These are phyloP conservation scores for Vitis hybrid DNA, from an alignment of 177 flowering plant species.

Conservation along the genomic window DNA sequence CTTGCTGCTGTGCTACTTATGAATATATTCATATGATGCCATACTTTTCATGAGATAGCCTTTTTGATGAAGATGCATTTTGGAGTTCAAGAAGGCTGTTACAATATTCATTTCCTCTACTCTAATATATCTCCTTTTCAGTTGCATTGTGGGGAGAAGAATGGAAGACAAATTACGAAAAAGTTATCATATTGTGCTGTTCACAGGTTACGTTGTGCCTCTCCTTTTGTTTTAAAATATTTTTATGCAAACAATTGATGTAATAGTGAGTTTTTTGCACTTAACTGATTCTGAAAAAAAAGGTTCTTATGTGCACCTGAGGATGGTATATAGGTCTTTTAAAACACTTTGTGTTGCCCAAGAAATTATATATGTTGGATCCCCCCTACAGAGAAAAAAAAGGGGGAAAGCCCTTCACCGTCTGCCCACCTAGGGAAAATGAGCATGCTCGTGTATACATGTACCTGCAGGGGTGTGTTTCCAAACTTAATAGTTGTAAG, in stretches of 20 bases:
- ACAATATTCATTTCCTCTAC: background rate
- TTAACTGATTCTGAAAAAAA: too few species aligned
- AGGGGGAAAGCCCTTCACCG: too few species aligned
- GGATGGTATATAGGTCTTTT: too few species aligned
- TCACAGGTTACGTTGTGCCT: conserved; percentile 46
- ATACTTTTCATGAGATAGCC: background rate
- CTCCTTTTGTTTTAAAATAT: background rate
- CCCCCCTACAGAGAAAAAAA: too few species aligned
- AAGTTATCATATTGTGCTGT: conserved; percentile 57
- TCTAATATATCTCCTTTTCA: conserved; percentile 20
- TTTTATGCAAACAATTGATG: background rate
- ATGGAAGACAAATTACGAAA: conserved; percentile 45
- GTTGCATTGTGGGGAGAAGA: conserved; percentile 58
- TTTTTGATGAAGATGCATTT: background rate
- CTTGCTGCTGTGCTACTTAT: background rate
- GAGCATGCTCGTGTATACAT: too few species aligned
- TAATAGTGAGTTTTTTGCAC: background rate
- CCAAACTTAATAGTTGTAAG: too few species aligned
- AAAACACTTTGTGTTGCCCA: too few species aligned
- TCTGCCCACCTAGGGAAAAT: too few species aligned
- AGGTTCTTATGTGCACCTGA: too few species aligned
- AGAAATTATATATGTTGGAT: too few species aligned
- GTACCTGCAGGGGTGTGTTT: too few species aligned
- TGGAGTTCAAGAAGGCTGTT: background rate
- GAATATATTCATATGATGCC: background rate